Evolutionary conservation across 2,329 filamentous ascomycete species (phyloP).

Genomic region (Ascochyta koolunga): DNA sequence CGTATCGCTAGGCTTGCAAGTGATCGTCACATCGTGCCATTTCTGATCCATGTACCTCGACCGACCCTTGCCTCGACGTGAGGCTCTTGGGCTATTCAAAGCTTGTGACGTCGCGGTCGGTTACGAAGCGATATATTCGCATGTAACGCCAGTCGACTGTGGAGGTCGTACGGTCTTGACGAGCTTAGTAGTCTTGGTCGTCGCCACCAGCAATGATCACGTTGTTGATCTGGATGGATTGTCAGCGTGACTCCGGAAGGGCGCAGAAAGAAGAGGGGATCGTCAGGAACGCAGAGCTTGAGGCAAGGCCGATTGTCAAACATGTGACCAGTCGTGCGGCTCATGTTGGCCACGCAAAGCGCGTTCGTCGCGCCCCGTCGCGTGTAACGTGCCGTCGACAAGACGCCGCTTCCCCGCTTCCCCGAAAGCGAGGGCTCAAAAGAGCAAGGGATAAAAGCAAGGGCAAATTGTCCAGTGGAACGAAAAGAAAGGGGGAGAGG

Average conservation of each 20-base stretch:
- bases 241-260: conserved; percentile 21
- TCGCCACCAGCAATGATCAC: conserved; percentile 89
- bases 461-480: conserved; percentile 14
- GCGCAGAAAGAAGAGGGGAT: conserved; percentile 1
- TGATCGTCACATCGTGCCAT: conserved; percentile 16
- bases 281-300: not conserved
- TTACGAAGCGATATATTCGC: not conserved
- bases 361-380: conserved; percentile 16
- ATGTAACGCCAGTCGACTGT: not conserved
- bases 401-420: conserved; percentile 26
- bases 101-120: not conserved
- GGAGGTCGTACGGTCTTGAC: not conserved
- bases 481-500: conserved; percentile 14
- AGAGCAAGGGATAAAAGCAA: conserved; percentile 18
- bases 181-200: conserved; percentile 78
- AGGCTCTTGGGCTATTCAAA: not conserved
- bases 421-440: conserved; percentile 18
- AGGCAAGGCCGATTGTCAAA: not conserved
- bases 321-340: conserved; percentile 10
- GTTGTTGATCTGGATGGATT: conserved; percentile 70
- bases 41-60: not conserved
- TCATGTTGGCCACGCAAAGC: conserved; percentile 18
- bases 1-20: conserved; percentile 17
- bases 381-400: conserved; percentile 28
- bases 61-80: conserved; percentile 3